Evolutionary conservation across 768 basidiomycete genomes (phyloP).

Genomic region (Lactarius hatsudake): DNA sequence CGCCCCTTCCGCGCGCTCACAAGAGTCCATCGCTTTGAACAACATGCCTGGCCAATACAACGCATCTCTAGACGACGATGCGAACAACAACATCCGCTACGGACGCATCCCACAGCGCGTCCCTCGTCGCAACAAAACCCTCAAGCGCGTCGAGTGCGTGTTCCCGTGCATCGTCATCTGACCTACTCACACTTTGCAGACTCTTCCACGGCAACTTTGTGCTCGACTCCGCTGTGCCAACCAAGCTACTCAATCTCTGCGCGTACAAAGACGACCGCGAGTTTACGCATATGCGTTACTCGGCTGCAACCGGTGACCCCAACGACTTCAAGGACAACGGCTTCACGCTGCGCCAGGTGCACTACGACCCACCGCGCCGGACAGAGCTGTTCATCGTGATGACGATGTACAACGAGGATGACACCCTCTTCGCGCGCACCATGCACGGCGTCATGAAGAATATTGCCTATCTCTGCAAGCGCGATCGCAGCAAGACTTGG

Average conservation of each 20-base stretch:
- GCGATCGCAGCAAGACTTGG: conserved; percentile 91
- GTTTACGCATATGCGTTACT: conserved; percentile 95
- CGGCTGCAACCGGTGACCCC: conserved; percentile 93
- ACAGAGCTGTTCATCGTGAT: conserved; percentile 97
- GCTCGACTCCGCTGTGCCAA: conserved; percentile 83
- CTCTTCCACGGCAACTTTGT: conserved; percentile 94
- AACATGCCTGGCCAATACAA: conserved; percentile 46
- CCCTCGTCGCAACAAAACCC: conserved; percentile 86
- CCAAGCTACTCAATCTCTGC: conserved; percentile 87
- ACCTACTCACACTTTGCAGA: conserved; percentile 35
- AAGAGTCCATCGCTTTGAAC: conserved; percentile 33
- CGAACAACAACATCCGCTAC: conserved; percentile 72
- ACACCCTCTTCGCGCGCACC: conserved; percentile 84
- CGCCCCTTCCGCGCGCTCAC: conserved; percentile 23
- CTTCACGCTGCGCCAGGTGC: conserved; percentile 86
- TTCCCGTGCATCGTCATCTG: not conserved
- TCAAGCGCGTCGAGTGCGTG: conserved; percentile 84
- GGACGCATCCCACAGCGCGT: conserved; percentile 90
- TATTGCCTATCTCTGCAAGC: conserved; percentile 80
- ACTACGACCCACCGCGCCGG: conserved; percentile 85
- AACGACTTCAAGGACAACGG: conserved; percentile 81
- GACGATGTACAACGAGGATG: conserved; percentile 98
- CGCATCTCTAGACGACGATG: conserved; percentile 34
- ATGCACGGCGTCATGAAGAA: conserved; percentile 98
- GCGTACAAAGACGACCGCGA: conserved; percentile 76